Evolutionary conservation across 2,329 filamentous ascomycete species (phyloP), one percentile per base, ranked within the genome.

Genomic region (Neofusicoccum sp.): DNA sequence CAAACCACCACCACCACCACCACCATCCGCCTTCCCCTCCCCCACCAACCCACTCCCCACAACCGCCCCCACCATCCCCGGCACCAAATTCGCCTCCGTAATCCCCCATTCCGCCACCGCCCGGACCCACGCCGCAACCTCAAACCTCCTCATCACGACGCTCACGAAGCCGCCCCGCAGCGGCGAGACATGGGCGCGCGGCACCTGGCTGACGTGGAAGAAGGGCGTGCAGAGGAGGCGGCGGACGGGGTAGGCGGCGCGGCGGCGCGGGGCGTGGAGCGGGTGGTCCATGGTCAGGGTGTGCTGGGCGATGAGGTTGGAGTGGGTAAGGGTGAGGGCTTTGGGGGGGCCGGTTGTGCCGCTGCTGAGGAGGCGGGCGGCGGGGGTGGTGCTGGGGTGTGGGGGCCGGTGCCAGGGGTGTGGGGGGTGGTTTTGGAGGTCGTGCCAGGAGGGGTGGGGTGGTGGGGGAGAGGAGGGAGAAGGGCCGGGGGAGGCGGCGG

Each of bases 241-340:
- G 6, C 22, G 45, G n/a, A 48, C 16, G 45, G 45, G 11, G 22
- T 48, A 48, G 74, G 71, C 79, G 74, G 71, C 49, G 29, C 28
- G 34, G 5, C 49, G 49, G 4, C 45, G 45, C n/a, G 45, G 45
- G 3, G 22, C 45, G 22, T 48, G 16, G 8, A 29, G 7, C 6
- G 45, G 45, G 22, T 48, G 45, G 22, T 48, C 45, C 45, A 48
- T 48, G 6, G 82, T 75, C 7, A 84, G 67, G 4, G 79, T 80
- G 69, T 85, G 81, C 67, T 86, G 80, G 0, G 84, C 82, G 7
- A 74, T 67, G 34, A 87, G 74, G 66, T 87, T 87, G 61, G 78
- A 75, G 69, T 89, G 87, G 0, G 83, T 83, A 43, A 87, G 69
- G 65, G 80, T 80, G 12, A 83, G 82, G 0, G 84, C 85, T 69